phyloP scores from a whole-genome alignment of 306 rosid species.

The Pyrus betulifolia region DNA sequence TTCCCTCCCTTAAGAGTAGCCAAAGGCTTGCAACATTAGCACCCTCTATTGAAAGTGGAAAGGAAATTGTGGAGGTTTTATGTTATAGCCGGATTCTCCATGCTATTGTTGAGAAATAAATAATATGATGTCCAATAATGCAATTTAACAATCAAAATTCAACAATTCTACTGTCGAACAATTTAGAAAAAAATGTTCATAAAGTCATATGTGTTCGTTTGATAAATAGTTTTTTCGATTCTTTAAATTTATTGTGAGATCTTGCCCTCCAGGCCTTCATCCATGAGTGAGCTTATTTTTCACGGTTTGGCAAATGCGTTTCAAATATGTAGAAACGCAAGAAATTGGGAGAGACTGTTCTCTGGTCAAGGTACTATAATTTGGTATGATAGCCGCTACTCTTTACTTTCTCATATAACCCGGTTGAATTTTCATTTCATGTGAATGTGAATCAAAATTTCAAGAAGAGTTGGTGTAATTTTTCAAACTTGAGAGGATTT shows the following conservation, averaged over 20 bases:
- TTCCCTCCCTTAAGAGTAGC: neutral
- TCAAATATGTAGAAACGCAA: neutral
- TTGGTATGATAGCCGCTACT: neutral
- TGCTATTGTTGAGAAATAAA: conserved; percentile 1
- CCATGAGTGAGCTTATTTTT: neutral
- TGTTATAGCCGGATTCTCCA: neutral
- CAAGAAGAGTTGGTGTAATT: neutral
- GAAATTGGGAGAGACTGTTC: neutral
- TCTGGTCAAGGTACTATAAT: neutral
- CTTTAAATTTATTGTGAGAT: neutral
- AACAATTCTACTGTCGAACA: neutral
- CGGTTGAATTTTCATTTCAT: neutral
- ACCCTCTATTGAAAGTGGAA: neutral
- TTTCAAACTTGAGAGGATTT: too few species aligned
- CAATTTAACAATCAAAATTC: neutral
- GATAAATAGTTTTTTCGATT: neutral
- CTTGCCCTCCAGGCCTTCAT: neutral
- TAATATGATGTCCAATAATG: neutral
- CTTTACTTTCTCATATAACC: neutral
- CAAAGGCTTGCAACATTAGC: conserved; percentile 2
- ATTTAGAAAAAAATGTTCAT: neutral
- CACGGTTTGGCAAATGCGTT: neutral
- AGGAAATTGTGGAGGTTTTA: neutral
- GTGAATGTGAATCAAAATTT: neutral
- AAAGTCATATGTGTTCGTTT: too few species aligned